These are phyloP conservation scores for Globisporangium spiculum DNA, from an alignment of 352 stramenopile species.

Conservation along the genomic window DNA sequence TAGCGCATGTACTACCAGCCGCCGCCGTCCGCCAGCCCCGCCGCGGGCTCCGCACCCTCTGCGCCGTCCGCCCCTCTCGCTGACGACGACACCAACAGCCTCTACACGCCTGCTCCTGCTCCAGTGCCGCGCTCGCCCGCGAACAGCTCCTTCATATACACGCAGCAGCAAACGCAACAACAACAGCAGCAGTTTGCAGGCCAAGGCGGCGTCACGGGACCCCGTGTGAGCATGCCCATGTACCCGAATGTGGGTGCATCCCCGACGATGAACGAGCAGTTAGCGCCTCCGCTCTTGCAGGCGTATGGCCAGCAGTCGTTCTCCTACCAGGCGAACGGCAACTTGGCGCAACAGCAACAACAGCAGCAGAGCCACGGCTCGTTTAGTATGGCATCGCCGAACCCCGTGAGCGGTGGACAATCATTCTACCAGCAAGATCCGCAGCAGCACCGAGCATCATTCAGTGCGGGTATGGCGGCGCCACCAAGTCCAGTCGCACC, in stretches of 20 bases:
- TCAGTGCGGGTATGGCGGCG: neutral
- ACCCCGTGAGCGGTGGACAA: slow-evolving; percentile 4
- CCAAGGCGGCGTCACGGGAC: slow-evolving; percentile 5
- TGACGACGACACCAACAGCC: slow-evolving; percentile 20
- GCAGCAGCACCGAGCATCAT: neutral
- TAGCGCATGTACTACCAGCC: slow-evolving; percentile 11
- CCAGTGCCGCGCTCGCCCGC: slow-evolving; percentile 8
- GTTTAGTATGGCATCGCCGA: slow-evolving; percentile 13
- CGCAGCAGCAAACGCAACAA: slow-evolving; percentile 16
- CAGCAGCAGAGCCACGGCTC: slow-evolving; percentile 16
- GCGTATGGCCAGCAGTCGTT: slow-evolving; percentile 14
- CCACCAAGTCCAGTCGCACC: neutral
- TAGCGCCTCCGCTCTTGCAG: neutral
- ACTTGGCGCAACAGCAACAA: slow-evolving; percentile 10
- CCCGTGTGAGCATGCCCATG: slow-evolving; percentile 10
- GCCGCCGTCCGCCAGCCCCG: slow-evolving; percentile 14
- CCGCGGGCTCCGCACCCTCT: slow-evolving; percentile 11
- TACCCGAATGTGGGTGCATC: neutral
- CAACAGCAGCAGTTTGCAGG: neutral
- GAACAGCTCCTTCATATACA: slow-evolving; percentile 25
- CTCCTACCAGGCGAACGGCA: slow-evolving; percentile 3
- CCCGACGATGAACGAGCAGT: neutral
- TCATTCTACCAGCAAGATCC: slow-evolving; percentile 13
- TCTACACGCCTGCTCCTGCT: slow-evolving; percentile 22
- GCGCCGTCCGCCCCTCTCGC: slow-evolving; percentile 33